Conservation (phyloP, 495 filamentous ascomycete genomes). For the Penicillium bovifimosum region DNA sequence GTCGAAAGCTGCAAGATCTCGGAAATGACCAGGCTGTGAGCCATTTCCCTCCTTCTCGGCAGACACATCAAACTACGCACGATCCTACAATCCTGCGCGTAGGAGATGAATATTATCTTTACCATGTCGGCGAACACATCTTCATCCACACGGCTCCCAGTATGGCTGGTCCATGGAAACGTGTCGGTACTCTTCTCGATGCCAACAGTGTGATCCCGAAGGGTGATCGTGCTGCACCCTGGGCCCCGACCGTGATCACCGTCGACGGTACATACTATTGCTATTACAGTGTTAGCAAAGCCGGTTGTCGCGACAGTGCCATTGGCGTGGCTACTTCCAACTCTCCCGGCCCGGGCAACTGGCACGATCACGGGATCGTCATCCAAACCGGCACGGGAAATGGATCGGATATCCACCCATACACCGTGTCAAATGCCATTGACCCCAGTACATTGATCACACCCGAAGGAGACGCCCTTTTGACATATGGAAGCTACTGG, state of each 20-base stretch:
- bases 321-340: constrained; percentile 64
- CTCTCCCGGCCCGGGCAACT: constrained; percentile 55
- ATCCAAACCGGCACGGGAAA: constrained; percentile 35
- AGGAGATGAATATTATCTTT: constrained; percentile 33
- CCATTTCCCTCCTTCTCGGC: constrained; percentile 25
- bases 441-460: constrained; percentile 56
- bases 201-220: constrained; percentile 38
- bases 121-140: constrained; percentile 34
- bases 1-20: constrained; percentile 7
- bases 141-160: constrained; percentile 29
- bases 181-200: constrained; percentile 31
- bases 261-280: constrained; percentile 58
- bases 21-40: constrained; percentile 1
- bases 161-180: constrained; percentile 40
- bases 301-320: constrained; percentile 62
- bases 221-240: constrained; percentile 34
- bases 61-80: constrained; percentile 33
- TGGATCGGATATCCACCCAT: constrained; percentile 44
- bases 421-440: constrained; percentile 63
- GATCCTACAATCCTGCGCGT: constrained; percentile 37
- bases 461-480: constrained; percentile 41
- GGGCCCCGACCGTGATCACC: constrained; percentile 59
- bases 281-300: constrained; percentile 66
- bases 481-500: constrained; percentile 73
- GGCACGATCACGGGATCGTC: constrained; percentile 47